A percentile compares a stretch with the other conserved stretches of the same genome.
Conservation (phyloP, 2,329 filamentous ascomycete genomes). For the Trichoderma sp. region DNA sequence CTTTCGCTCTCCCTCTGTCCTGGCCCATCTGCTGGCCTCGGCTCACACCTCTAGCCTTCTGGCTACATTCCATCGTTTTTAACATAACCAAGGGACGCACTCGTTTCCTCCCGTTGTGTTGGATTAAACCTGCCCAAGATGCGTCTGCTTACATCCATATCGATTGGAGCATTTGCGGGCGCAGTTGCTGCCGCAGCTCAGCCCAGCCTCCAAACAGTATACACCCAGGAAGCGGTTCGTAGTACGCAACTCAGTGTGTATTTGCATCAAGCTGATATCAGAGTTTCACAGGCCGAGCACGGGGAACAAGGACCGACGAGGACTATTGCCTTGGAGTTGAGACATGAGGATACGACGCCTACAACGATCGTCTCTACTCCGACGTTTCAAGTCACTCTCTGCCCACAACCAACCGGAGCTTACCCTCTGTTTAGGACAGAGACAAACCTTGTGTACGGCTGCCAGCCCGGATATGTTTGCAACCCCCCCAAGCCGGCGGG, state of each 20-base stretch:
- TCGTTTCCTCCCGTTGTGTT: neutral
- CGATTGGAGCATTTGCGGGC: conserved; percentile 10
- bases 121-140: neutral
- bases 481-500: conserved; percentile 46
- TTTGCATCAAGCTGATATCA: neutral
- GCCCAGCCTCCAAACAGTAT: neutral
- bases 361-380: conserved; percentile 27
- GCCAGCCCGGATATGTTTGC: conserved; percentile 51
- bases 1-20: neutral
- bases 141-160: conserved; percentile 9
- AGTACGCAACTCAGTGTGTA: neutral
- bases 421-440: conserved; percentile 31
- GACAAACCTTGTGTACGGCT: conserved; percentile 52
- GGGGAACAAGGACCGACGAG: neutral
- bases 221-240: neutral
- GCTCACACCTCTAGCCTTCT: neutral
- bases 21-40: neutral
- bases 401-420: conserved; percentile 43
- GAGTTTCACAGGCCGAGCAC: neutral
- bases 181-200: neutral
- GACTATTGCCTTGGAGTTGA: neutral
- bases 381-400: conserved; percentile 37
- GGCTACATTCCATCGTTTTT: conserved; percentile 4
- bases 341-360: neutral
- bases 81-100: conserved; percentile 1